Base-by-base conservation (phyloP, 129 eudicot species). In the Lonicera japonica region DNA sequence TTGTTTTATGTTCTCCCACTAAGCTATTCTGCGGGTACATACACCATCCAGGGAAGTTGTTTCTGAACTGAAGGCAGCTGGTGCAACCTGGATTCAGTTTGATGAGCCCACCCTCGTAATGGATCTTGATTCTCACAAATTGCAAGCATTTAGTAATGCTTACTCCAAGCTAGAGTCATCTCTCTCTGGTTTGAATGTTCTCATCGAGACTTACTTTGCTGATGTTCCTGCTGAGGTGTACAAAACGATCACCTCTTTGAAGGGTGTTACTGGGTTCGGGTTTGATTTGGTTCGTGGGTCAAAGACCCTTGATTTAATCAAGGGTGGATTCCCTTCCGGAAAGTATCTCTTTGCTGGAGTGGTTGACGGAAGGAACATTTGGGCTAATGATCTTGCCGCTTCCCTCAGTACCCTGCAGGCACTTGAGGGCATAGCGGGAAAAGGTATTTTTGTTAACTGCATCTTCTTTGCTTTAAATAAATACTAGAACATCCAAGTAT, bases 301-400 rank as follows among this genome's bases (percentile, higher is more conserved):
- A 56, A 59, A 79, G 54, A 76, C 73, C 17, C 45, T 76, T 40
- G 81, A 70, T 25, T 70, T 66, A 58, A 56, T 76, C 22, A 76
- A 65, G 81, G 34, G 61, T 54, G 76, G 66, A 41, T 70, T 76
- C 56, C 81, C 81, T 34, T 65, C 81, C 12, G 81, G 65, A 14
- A 76, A 76, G 38, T 70, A 70, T 38, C 76, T 76, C 22, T 81
- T 77, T 53, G 87, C 87, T 34, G 87, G 87, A 57, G 77, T 81
- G 57, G 87, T 81, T 61, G 87, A 81, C 25, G 96, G 96, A 66
- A 79, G 96, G 67, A 88, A 84, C 81, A 84, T 88, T n/a, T 88
- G 96, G 96, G 96, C 96, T 59, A 88, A 88, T 68, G 96, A 84
- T 67, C 94, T 88, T 59, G 68, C 79, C 68, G 74, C 86, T 57